Percentiles rank a stretch among this genome's conserved stretches.
Conservation (phyloP, 768 basidiomycete species). For the Tulasnella sp. region DNA sequence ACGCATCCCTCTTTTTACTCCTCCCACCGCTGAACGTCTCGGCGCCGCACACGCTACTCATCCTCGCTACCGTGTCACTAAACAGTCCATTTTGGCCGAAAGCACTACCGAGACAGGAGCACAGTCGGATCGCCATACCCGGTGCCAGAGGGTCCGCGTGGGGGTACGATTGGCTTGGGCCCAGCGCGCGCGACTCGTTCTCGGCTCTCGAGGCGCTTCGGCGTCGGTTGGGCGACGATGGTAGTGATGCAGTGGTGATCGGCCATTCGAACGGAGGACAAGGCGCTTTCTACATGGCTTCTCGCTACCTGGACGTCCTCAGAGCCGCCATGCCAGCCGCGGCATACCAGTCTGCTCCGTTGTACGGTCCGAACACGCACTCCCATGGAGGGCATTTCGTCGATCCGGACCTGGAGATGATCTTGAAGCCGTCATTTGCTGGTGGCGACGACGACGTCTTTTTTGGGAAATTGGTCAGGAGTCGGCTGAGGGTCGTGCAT, state of each 20-base stretch:
- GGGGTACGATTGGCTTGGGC: slow-evolving; percentile 95
- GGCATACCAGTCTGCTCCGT: slow-evolving; percentile 84
- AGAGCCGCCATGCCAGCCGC: slow-evolving; percentile 71
- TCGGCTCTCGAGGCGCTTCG: slow-evolving; percentile 58
- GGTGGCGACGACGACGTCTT: slow-evolving; percentile 89
- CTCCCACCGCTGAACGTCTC: slow-evolving; percentile 29
- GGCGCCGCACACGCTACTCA: slow-evolving; percentile 43
- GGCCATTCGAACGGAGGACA: slow-evolving; percentile 96
- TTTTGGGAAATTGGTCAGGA: slow-evolving; percentile 72
- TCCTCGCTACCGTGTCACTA: slow-evolving; percentile 76
- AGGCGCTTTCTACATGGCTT: slow-evolving; percentile 79
- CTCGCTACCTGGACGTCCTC: slow-evolving; percentile 72
- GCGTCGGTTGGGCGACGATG: slow-evolving; percentile 39
- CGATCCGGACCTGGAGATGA: slow-evolving; percentile 71
- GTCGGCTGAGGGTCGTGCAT: slow-evolving; percentile 73
- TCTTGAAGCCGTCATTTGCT: slow-evolving; percentile 73
- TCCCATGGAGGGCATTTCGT: slow-evolving; percentile 76
- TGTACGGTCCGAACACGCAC: slow-evolving; percentile 74
- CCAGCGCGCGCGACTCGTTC: slow-evolving; percentile 74
- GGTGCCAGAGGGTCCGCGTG: slow-evolving; percentile 77
- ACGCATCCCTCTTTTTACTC: slow-evolving; percentile 14
- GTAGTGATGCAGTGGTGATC: slow-evolving; percentile 57
- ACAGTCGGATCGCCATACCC: slow-evolving; percentile 79
- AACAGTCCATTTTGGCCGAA: slow-evolving; percentile 60
- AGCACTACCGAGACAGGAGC: slow-evolving; percentile 59